Evolutionary conservation across 495 filamentous ascomycete genomes (phyloP), one percentile per base, ranked within the genome.

Genomic region (Xylaria telfairii): DNA sequence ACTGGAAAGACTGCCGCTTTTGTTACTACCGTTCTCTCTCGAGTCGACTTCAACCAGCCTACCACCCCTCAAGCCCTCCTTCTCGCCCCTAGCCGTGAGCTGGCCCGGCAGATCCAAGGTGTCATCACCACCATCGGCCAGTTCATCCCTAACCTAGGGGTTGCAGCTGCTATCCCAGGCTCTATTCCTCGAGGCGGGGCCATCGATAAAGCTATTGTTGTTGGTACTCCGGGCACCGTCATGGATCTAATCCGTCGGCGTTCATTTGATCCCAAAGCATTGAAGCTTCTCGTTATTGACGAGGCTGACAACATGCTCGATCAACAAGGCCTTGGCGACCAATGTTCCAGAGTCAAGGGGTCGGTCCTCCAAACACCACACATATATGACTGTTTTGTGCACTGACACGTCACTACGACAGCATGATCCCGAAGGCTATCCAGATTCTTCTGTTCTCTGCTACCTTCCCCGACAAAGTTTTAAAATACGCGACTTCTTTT

Each of bases 1-100:
- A 99, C 96, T 17, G 96, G 96, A 69, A 99, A 99, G 84, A 99
- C 96, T 12, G 96, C 96, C 39, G 96, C 96, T 39, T 99, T 98
- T 80, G 90, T 94, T 30, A 88, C 97, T 65, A 98, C 96, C 51
- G 92, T 97, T 65, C 87, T 99, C 24, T 90, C 91, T 65, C 92
- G 96, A 60, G 79, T 97, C 74, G 92, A 98, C 72, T 84, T 94
- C 56, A 81, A 75, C 24, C 85, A 87, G 54, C 83, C 89, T n/a
- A 82, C 80, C 19, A 82, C 85, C 34, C 95, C 96, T 9, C 96
- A 99, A 82, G 93, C 94, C 24, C 81, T 99, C 19, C 90, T 95
- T 61, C 88, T 99, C 24, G 96, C 94, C 12, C 96, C 96, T 6
- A 98, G 93, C 68, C 92, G 96, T 74, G 96, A 99, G 82, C 85